Evolutionary conservation across 306 rosid genomes (phyloP), one percentile per base, ranked within the genome.

Genomic region (Corylus heterophylla): DNA sequence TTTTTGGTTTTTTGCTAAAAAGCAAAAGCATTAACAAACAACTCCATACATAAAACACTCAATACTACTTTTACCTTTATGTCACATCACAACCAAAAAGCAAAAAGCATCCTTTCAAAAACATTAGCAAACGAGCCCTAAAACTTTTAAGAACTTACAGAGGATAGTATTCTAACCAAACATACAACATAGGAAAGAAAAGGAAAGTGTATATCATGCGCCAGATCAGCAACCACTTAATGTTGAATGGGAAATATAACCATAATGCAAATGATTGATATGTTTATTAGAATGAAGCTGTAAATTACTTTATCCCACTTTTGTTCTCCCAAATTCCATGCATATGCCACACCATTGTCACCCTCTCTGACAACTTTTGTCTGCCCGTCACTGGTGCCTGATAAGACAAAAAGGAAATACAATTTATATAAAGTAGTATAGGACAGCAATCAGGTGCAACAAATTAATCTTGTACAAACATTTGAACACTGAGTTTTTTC

Each of bases 301-400:
- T 62, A 78, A 68, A 85, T 88, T 89, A 95, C 98, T 82, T 95
- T 95, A 81, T 95, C 98, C 98, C 98, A 95, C 81, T 87, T 92
- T 76, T 87, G 92, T 82, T 87, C 98, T 49, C 83, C 54, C 87
- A 77, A 78, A 84, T 90, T 92, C 98, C 98, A 95, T 37, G 94
- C 88, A 90, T 95, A 92, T 54, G 98, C 98, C 74, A 95, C 91
- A 71, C 97, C 98, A 82, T 91, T 92, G 86, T 95, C 98, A 75
- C 98, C 98, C 87, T 95, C 98, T 86, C 98, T 92, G 68, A 92
- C 83, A 71, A 95, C 88, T 78, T 92, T 95, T 69, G 98, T 94
- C 88, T 95, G 98, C 67, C 97, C 98, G 69, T 92, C 91, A 83
- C 88, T 89, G 73, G 95, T 85, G 87, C 98, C 98, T 95, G 97